phyloP scores from a whole-genome alignment of 306 rosid species.

The Trifolium subterraneum region DNA sequence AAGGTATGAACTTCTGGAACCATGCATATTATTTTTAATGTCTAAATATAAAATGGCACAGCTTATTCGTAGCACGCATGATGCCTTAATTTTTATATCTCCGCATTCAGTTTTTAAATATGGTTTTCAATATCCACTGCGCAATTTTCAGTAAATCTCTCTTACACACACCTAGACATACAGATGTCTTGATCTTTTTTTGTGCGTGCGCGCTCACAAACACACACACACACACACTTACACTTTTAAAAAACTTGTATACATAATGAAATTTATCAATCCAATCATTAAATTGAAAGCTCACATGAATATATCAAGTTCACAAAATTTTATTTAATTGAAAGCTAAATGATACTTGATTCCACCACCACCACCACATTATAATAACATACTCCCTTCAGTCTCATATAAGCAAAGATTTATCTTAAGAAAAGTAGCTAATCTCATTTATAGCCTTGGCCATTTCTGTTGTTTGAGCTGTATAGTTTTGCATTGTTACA shows the following conservation, averaged over 20 bases:
- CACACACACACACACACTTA: not conserved
- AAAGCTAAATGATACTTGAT: not conserved
- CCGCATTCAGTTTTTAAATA: conserved; percentile 22
- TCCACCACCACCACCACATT: not conserved
- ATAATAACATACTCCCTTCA: not conserved
- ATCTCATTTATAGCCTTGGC: not conserved
- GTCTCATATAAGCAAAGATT: no score
- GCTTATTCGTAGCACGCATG: conserved; percentile 31
- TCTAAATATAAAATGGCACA: conserved; percentile 16
- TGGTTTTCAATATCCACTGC: not conserved
- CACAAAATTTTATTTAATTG: not conserved
- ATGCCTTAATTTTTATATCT: conserved; percentile 7
- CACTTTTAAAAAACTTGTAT: not conserved
- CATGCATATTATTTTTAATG: conserved; percentile 11
- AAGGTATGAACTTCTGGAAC: conserved; percentile 61
- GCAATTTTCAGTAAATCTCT: conserved; percentile 6
- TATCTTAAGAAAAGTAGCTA: no score
- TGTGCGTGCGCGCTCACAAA: not conserved
- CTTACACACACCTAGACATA: not conserved
- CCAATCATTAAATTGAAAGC: not conserved
- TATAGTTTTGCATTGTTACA: conserved; percentile 50
- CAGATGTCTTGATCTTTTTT: not conserved
- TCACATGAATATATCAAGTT: not conserved
- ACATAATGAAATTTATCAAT: conserved; percentile 6
- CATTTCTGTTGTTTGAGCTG: conserved; percentile 43